Base-by-base conservation (phyloP, 306 rosid species). In the Corylus heterophylla region DNA sequence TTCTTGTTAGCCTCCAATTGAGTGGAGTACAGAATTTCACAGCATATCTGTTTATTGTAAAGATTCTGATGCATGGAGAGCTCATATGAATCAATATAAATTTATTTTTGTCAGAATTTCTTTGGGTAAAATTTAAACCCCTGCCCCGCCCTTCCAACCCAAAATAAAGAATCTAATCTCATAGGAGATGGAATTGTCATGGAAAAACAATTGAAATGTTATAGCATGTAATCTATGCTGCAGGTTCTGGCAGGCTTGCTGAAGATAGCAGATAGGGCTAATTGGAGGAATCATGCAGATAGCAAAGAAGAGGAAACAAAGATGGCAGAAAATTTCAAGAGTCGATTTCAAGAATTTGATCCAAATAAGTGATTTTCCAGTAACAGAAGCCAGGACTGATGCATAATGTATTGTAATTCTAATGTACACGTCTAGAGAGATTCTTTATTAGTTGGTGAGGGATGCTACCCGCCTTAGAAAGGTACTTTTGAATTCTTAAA, bases 221-320 rank as follows among this genome's bases (percentile, higher is more conserved):
- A 63, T 69, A 17, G 16, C 39, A 68, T 72, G 66, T 86, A 89
- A 58, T 50, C 45, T 58, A 6, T 58, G 66, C 80, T 79, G 73
- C 91, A 95, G 99, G 97, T 95, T 85, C 59, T 93, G 76, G 92
- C 99, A 0, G 99, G 99, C 66, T 87, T 95, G 85, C 94, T 95
- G 69, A 91, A 90, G 83, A 90, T 86, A 88, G 98, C 99, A 69
- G 92, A 91, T 66, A 90, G 87, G 81, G 96, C 97, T 42, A 93
- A 95, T 85, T 95, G 99, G 99, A 91, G 92, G 90, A 93, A 80
- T 67, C 85, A 80, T 81, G 85, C 91, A 71, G 80, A 79, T 79
- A 91, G 86, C 80, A 90, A 89, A 84, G 98, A 91, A 73, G 96
- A 95, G 72, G 99, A 93, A 86, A 87, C 84, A 3, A 92, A 87